phyloP scores from a whole-genome alignment of 106 monocot genomes.

The Acorus gramineus region DNA sequence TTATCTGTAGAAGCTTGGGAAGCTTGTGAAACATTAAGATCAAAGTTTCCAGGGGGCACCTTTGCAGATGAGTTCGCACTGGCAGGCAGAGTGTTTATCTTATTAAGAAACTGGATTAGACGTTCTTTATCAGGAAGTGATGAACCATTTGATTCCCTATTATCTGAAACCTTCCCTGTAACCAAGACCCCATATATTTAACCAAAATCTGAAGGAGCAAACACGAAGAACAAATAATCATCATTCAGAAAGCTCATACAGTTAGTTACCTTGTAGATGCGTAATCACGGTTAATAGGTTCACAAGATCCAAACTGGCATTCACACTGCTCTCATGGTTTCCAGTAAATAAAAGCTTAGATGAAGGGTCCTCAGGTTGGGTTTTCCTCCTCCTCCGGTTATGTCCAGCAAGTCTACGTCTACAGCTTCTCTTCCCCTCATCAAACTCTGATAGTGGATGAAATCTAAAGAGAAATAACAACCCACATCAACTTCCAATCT shows the following conservation, averaged over 20 bases:
- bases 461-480: slow-evolving; percentile 31
- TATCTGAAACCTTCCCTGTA: slow-evolving; percentile 43
- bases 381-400: slow-evolving; percentile 82
- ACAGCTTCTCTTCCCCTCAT: slow-evolving; percentile 97
- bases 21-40: slow-evolving; percentile 69
- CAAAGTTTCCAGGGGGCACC: slow-evolving; percentile 40
- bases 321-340: slow-evolving; percentile 39
- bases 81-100: slow-evolving; percentile 37
- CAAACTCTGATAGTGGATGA: slow-evolving; percentile 83
- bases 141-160: slow-evolving; percentile 16
- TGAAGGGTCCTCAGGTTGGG: slow-evolving; percentile 69
- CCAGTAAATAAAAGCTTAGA: slow-evolving; percentile 34
- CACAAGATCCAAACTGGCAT: slow-evolving; percentile 49
- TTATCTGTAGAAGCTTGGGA: slow-evolving; percentile 32
- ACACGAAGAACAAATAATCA: neutral
- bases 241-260: no score
- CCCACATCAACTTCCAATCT: neutral
- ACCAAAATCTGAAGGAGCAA: neutral
- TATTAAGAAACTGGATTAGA: slow-evolving; percentile 60
- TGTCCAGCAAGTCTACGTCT: slow-evolving; percentile 88
- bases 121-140: slow-evolving; percentile 45
- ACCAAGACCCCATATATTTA: slow-evolving; percentile 1
- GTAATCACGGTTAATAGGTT: slow-evolving; percentile 54
- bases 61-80: slow-evolving; percentile 22
- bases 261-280: slow-evolving; percentile 54